Evolutionary conservation across 2,329 filamentous ascomycete genomes (phyloP).

Genomic region (Xylaria arbuscula): DNA sequence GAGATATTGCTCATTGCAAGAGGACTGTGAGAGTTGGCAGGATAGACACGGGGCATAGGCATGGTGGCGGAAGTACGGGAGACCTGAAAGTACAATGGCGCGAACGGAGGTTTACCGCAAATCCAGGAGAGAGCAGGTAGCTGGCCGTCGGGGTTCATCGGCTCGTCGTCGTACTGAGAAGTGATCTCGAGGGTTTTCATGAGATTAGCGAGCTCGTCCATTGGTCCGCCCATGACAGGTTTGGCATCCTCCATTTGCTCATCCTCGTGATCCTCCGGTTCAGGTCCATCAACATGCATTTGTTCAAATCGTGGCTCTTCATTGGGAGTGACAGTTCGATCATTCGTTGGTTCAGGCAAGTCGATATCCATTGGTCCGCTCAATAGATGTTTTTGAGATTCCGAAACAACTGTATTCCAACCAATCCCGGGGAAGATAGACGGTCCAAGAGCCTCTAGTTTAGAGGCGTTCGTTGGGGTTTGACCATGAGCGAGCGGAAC

Average conservation of each 20-base stretch:
- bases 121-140: constrained; percentile 5
- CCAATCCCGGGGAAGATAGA: no score
- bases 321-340: neutral
- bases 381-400: no score
- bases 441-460: no score
- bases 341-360: neutral
- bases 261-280: neutral
- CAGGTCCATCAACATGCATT: neutral
- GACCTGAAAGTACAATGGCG: neutral
- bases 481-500: no score
- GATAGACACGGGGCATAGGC: neutral
- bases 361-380: no score
- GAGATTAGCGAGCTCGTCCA: neutral
- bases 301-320: neutral
- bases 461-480: no score
- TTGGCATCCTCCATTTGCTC: neutral
- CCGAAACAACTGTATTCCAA: no score
- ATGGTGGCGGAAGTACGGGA: neutral
- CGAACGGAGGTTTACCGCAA: neutral
- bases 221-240: neutral
- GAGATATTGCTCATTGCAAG: neutral
- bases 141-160: neutral
- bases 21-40: neutral
- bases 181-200: neutral
- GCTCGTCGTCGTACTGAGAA: neutral